Conservation (phyloP, 75 land plant genomes). For the Pinus taeda region DNA sequence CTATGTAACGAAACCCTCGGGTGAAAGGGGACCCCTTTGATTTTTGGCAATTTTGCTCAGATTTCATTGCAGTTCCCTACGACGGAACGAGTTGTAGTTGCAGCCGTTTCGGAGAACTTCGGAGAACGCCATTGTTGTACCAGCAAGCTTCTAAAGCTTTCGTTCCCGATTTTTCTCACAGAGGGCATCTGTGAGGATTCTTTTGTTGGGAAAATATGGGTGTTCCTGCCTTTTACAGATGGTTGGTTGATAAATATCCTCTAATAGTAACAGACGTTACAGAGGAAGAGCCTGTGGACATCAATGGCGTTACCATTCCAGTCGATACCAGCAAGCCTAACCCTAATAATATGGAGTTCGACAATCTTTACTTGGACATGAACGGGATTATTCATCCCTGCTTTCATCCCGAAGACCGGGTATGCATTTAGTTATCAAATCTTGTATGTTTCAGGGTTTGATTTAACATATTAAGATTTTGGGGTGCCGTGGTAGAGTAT, state of each 20-base stretch:
- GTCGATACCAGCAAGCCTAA: constrained; percentile 81
- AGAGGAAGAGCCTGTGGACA: constrained; percentile 68
- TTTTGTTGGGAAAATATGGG: constrained; percentile 38
- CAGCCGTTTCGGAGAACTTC: too few species aligned
- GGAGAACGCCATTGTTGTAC: too few species aligned
- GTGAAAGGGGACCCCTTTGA: too few species aligned
- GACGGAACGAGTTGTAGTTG: too few species aligned
- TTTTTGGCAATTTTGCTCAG: too few species aligned
- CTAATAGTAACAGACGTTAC: constrained; percentile 66
- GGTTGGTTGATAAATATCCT: constrained; percentile 87
- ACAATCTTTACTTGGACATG: constrained; percentile 87
- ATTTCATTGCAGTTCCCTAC: too few species aligned
- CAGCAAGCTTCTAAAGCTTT: too few species aligned
- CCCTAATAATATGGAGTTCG: constrained; percentile 73
- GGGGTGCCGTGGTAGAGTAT: too few species aligned
- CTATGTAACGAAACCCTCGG: too few species aligned
- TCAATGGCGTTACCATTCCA: constrained; percentile 50
- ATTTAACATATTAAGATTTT: not conserved
- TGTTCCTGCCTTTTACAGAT: constrained; percentile 81
- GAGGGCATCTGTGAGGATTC: too few species aligned
- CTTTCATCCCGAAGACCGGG: constrained; percentile 82
- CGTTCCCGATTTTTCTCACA: too few species aligned
- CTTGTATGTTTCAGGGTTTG: not conserved
- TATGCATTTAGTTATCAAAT: constrained; percentile 13
- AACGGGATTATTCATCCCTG: constrained; percentile 94